Conservation (phyloP, 106 monocot species). For the Cymbidium sinense region DNA sequence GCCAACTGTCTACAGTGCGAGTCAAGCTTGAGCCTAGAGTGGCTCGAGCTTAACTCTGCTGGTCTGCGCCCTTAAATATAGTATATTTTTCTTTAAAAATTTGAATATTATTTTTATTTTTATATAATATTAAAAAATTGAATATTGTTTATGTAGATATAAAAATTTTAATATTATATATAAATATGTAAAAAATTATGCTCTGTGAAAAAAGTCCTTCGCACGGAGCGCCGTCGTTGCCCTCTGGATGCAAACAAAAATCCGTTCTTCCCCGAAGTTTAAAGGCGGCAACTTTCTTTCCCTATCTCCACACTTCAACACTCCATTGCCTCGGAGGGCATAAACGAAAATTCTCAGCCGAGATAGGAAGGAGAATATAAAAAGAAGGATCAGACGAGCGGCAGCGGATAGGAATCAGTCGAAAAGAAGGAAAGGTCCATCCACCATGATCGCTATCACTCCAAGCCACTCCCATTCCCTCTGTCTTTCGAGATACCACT, state of each 20-base stretch:
- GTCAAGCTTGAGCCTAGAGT: too few relatives aligned
- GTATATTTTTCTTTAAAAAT: too few relatives aligned
- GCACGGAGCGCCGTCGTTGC: too few relatives aligned
- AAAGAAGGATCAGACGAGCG: background rate
- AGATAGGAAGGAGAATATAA: background rate
- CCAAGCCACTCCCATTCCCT: conserved; percentile 1
- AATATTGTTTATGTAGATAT: too few relatives aligned
- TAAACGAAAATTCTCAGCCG: conserved; percentile 2
- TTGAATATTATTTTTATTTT: too few relatives aligned
- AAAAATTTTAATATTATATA: too few relatives aligned
- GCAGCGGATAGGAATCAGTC: conserved; percentile 2
- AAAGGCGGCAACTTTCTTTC: background rate
- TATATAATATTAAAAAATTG: too few relatives aligned
- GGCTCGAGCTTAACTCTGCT: too few relatives aligned
- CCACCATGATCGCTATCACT: conserved; percentile 10
- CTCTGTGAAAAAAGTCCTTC: too few relatives aligned
- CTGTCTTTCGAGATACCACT: background rate
- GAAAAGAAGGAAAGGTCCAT: conserved; percentile 4
- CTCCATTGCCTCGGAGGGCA: background rate
- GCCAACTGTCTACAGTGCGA: too few relatives aligned
- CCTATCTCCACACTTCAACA: background rate
- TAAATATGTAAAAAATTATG: too few relatives aligned
- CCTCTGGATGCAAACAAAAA: background rate
- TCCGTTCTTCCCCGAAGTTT: background rate
- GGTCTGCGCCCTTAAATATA: too few relatives aligned